Evolutionary conservation across 108 stramenopile genomes (phyloP), one percentile per base, ranked within the genome.

Genomic region (Nitzschia sp.): DNA sequence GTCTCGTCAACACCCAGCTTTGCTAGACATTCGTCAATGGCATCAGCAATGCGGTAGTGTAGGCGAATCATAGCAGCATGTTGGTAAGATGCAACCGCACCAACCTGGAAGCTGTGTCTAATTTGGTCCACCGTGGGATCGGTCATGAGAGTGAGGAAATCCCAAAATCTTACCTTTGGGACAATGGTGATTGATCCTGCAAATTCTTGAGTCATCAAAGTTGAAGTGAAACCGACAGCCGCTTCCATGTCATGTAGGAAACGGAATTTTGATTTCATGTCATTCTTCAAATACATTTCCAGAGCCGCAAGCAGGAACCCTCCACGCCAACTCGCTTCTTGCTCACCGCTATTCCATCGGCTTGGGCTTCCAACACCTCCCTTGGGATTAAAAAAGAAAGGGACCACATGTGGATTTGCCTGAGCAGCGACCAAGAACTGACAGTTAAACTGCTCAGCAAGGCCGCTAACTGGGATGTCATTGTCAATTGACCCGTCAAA

Each of bases 361-460:
- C 82, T 83, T 20, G 94, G 93, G 21, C 83, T 67, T 6, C 95
- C 95, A 2, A 92, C 91, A 21, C 81, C 87, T 53, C 92, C 95
- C 75, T 91, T 91, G 41, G 77, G 51, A 39, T 85, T 75, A 72
- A 88, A 93, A 51, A 97, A 83, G 71, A 96, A 87, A 6, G 92
- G 90, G 3, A 88, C 88, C 34, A 86, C 68, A 46, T 77, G 76
- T 8, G 92, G 93, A 58, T 96, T 95, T 10, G 80, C 87, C 74
- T 99, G 98, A 0, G 86, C 82, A 41, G 95, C 94, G 43, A 99
- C 63, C 69, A 97, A 97, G 68, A 97, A 97, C 26, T 95, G 94
- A 67, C 96, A 95, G 79, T 98, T 98, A 57, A 99, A 80, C 69
- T 95, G 87, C 72, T 96, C 95, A 25, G 86, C 79, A 41, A 97